Percentiles rank a stretch among this genome's conserved stretches.
Conservation (phyloP, 2,329 filamentous ascomycete species). For the Colletotrichum aenigma region DNA sequence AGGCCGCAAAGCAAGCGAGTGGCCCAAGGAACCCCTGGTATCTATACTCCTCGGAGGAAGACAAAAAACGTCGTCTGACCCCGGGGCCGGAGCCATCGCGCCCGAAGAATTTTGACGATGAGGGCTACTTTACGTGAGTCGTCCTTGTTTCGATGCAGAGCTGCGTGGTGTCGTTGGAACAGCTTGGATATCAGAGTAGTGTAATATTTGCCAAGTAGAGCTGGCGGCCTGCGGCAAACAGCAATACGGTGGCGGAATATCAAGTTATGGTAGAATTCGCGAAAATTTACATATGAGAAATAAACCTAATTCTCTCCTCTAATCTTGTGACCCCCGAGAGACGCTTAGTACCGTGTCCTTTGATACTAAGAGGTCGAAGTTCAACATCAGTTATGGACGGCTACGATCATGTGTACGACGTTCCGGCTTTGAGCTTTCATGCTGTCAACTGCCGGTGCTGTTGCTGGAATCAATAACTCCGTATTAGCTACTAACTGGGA, state of each 20-base stretch:
- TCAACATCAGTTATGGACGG: background rate
- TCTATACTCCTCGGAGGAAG: background rate
- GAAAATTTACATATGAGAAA: background rate
- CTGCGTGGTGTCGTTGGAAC: background rate
- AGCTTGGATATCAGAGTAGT: background rate
- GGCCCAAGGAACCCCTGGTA: background rate
- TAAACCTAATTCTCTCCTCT: background rate
- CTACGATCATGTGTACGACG: background rate
- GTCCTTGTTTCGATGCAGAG: too few relatives aligned
- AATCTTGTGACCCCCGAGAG: background rate
- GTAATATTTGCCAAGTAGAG: background rate
- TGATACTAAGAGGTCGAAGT: background rate
- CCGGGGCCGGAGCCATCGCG: background rate
- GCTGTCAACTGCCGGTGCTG: too few relatives aligned
- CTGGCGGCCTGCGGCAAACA: background rate
- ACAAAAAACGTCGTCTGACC: background rate
- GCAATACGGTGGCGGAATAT: background rate
- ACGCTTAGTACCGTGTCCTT: background rate
- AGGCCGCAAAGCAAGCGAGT: background rate
- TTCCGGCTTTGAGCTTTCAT: too few relatives aligned
- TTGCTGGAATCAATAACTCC: too few relatives aligned
- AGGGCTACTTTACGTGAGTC: background rate
- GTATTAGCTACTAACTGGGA: too few relatives aligned
- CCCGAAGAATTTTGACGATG: background rate
- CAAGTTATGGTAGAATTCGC: background rate